Base-by-base conservation (phyloP, 768 basidiomycete genomes). In the Solioccasus polychromus region DNA sequence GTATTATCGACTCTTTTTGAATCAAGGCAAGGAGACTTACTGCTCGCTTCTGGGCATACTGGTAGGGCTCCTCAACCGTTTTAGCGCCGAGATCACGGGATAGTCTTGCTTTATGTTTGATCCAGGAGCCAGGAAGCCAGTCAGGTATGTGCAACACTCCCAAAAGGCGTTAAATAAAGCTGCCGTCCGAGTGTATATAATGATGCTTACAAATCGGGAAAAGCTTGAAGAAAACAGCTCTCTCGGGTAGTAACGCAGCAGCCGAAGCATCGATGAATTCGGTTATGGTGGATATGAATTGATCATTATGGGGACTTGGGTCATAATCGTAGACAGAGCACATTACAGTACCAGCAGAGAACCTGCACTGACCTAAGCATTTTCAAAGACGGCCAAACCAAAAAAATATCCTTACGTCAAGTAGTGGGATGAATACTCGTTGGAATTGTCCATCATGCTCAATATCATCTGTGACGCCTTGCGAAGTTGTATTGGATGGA, bases 121-220 rank as follows among this genome's bases (percentile, higher is more conserved):
- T 62, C 8, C 46, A 47, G 6, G 70, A 68, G 3, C 70, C 69
- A 8, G 74, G 72, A 39, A 71, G 50, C 71, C 72, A 74, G n/a
- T 57, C 64, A 53, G 50, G 48, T 9, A 48, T 11, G 29, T 31
- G 12, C 12, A 31, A 31, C 26, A 58, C 56, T 53, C n/a, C 8
- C 2, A 17, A 29, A n/a, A 11, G 6, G n/a, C n/a, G n/a, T n/a
- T n/a, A 34, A 8, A 6, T 12, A 5, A 30, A 10, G 2, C n/a
- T n/a, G n/a, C n/a, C n/a, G n/a, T n/a, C n/a, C 11, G 12, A 5
- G 25, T n/a, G n/a, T 11, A 3, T 20, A 11, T 6, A 34, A 5
- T 4, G 10, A 14, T 1, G 36, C 57, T 49, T 26, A 57, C 55
- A 28, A 29, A 58, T 54, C 2, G 57, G 57, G 18, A 57, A 49